Base-by-base conservation (phyloP, 1,284 basidiomycete species). In the Boletellus sp. region DNA sequence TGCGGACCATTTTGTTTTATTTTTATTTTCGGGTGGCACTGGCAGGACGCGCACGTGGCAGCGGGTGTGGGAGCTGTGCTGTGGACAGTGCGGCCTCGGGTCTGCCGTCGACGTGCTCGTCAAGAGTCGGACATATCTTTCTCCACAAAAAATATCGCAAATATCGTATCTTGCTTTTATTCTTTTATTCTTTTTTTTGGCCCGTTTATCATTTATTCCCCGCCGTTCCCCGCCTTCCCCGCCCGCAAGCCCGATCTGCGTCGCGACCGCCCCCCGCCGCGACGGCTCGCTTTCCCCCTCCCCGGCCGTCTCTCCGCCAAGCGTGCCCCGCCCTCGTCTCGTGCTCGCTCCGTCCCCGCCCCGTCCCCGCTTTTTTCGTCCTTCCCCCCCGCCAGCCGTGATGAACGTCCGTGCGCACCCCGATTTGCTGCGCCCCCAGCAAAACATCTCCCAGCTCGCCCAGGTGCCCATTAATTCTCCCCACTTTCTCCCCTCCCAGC, bases 1-100 rank as follows among this genome's bases (percentile, higher is more conserved):
- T 86, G 58, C 94, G 81, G 77, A 94, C 92, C 80, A 85, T 89
- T n/a, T 3, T 24, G 7, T 18, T 11, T 28, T 28, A 11, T 11
- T 28, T 28, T 28, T 28, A 28, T 28, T 28, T 28, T 11, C 10
- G 10, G 18, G 28, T 32, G 18, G 21, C 21, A 22, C 21, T 40
- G 39, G 22, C 26, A 28, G 26, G 26, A 30, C 15, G 60, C 46
- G 60, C 61, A 62, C 61, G 61, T 62, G 61, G 61, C 64, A 62
- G 49, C 52, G 62, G 61, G 64, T 60, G 60, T 60, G 63, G 62
- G 62, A 61, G 60, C 36, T 33, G 62, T 59, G 26, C 26, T 11
- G 26, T 28, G 41, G 50, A 39, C 38, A 19, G 38, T 18, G 57
- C 22, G 30, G 54, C 62, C 66, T 64, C 47, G 58, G 50, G 58